Evolutionary conservation across 2,329 filamentous ascomycete species (phyloP).

Genomic region (Juglanconis juglandina): DNA sequence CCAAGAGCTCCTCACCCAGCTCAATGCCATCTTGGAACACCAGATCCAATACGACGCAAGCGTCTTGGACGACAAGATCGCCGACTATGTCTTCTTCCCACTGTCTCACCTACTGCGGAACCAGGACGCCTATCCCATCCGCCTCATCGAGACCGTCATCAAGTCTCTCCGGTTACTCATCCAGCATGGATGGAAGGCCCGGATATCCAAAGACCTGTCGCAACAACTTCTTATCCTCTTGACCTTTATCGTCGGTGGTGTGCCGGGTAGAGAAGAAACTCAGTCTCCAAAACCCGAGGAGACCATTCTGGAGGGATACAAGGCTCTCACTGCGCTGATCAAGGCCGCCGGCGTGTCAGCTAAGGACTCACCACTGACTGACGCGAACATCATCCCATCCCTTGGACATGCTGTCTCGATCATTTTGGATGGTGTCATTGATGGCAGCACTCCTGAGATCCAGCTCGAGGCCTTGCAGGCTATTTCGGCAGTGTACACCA

Average conservation of each 20-base stretch:
- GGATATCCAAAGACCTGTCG: conserved; percentile 67
- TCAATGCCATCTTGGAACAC: conserved; percentile 44
- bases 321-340: conserved; percentile 66
- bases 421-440: conserved; percentile 68
- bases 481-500: conserved; percentile 57
- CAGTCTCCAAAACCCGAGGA: conserved; percentile 63
- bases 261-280: conserved; percentile 52
- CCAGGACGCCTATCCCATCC: conserved; percentile 67
- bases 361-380: conserved; percentile 45
- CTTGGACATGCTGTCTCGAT: conserved; percentile 80
- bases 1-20: conserved; percentile 40
- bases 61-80: conserved; percentile 73
- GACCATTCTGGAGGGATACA: conserved; percentile 66
- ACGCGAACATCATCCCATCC: conserved; percentile 65
- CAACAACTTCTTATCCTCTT: conserved; percentile 84
- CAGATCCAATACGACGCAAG: conserved; percentile 42
- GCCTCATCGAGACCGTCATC: conserved; percentile 71
- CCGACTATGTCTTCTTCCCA: conserved; percentile 94
- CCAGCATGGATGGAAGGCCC: conserved; percentile 71
- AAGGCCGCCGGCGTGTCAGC: conserved; percentile 50
- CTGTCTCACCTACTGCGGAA: conserved; percentile 80
- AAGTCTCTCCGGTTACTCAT: conserved; percentile 73
- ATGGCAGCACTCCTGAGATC: conserved; percentile 62
- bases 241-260: conserved; percentile 74
- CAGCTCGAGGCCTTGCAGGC: conserved; percentile 68